Evolutionary conservation across 805 yeast genomes (phyloP), one percentile per base, ranked within the genome.

Genomic region (Ogataea pignaliae): DNA sequence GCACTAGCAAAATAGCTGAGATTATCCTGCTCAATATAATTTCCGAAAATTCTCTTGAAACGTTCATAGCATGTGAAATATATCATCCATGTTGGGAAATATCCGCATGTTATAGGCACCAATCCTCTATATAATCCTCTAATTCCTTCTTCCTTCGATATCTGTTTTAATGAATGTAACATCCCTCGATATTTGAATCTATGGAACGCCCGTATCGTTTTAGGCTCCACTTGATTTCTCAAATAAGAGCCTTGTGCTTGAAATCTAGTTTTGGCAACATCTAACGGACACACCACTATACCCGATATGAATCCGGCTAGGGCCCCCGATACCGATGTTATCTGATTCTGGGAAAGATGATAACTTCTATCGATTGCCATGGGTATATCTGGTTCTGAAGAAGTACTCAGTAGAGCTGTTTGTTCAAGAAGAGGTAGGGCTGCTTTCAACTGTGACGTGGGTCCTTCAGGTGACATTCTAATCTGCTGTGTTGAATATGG

Each of bases 61-160:
- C 75, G 69, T 59, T 91, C 98, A 63, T 93, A 93, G 29, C 89
- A 85, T 8, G 91, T 76, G 66, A 93, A 93, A 62, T 93, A 93
- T 38, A 93, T 86, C 73, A 89, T 89, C 99, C 99, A 93, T 0
- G 97, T 88, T 13, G 99, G 99, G 55, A 93, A 81, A 64, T 93
- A 93, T 0, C 99, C 99, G 40, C 91, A 65, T 1, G 91, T 76
- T 34, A 91, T 88, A n/a, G 99, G 98, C 2, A 84, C 84, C 18
- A 93, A 67, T 4, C 99, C 99, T 48, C 96, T 71, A 61, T 93
- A 93, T 12, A 93, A 70, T 0, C 98, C 98, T 34, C 78, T 65
- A 1, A 80, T 55, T 10, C 97, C 96, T 66, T 90, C 97, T 44
- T 89, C 91, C 33, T 65, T 62, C 45, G 79, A 66, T 15, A 91